Evolutionary conservation across 2,329 filamentous ascomycete genomes (phyloP), one percentile per base, ranked within the genome.

Genomic region (Blastomyces percursus): DNA sequence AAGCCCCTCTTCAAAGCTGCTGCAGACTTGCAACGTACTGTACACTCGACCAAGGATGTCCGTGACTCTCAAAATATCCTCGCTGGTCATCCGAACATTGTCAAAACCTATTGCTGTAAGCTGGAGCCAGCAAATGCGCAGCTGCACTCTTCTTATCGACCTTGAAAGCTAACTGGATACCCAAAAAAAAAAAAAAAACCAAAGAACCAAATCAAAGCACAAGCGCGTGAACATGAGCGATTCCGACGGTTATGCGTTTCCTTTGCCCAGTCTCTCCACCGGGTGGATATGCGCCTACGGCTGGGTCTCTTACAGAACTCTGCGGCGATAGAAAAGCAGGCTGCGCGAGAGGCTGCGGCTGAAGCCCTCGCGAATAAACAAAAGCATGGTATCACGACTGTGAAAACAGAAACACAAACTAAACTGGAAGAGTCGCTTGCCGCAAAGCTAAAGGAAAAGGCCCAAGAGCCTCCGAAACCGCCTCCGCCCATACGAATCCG

Each of bases 71-170:
- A 88, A 88, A 71, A 80, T 88, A 67, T 83, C 82, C 40, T 87
- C 85, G 27, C 77, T 88, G 57, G 81, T 79, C 50, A 83, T 88
- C 64, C 80, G 85, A 64, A 88, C 86, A 1, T 76, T 86, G 35
- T 86, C 86, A 16, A 88, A 88, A 71, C 86, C 86, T 1, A 84
- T 88, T 70, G 85, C 84, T 66, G 86, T 87, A 79, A 69, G 80
- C 74, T 30, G 38, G 21, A 35, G 12, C 21, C 27, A 48, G 24
- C 60, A 59, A 6, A 48, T 32, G 5, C 32, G 46, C 55, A 35
- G 7, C n/a, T n/a, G 30, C 52, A 21, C 52, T 55, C 30, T 32
- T 30, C 30, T 30, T 38, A 9, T 38, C 52, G 35, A 38, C 30
- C 52, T 55, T 55, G 52, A 30, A 44, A 61, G 11, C 42, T 48